Percentiles rank a stretch among this genome's conserved stretches.
These are phyloP conservation scores for Claviceps sp. DNA, from an alignment of 2,329 filamentous ascomycete genomes.

Conservation along the genomic window DNA sequence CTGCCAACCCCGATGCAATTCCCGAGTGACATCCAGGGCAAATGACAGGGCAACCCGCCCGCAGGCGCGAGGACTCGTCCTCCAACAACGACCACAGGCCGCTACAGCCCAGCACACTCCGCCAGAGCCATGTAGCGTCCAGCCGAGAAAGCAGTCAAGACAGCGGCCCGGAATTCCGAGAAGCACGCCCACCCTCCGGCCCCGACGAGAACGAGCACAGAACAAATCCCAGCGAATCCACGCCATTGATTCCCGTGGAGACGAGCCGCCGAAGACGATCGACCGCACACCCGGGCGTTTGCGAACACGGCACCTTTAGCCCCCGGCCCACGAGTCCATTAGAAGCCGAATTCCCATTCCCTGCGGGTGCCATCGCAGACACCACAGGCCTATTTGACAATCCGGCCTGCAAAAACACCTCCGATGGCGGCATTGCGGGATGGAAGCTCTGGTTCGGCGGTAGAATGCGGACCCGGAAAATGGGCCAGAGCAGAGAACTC, in stretches of 20 bases:
- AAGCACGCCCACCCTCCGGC: slow-evolving; percentile 4
- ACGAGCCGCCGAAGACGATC: slow-evolving; percentile 6
- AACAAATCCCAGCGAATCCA: slow-evolving; percentile 30
- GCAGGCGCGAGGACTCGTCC: slow-evolving; percentile 16
- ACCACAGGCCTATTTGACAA: slow-evolving; percentile 24
- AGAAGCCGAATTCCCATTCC: slow-evolving; percentile 16
- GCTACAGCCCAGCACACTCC: slow-evolving; percentile 30
- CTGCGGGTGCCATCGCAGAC: slow-evolving; percentile 18
- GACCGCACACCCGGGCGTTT: slow-evolving; percentile 29
- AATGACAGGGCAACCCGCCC: slow-evolving; percentile 16
- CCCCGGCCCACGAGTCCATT: slow-evolving; percentile 44
- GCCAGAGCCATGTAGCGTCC: slow-evolving; percentile 28
- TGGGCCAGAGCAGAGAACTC: slow-evolving; percentile 58
- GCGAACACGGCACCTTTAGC: slow-evolving; percentile 67
- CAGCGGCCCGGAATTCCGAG: slow-evolving; percentile 6
- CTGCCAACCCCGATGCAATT: background rate
- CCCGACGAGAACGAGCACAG: slow-evolving; percentile 7
- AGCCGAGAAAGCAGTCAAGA: slow-evolving; percentile 10
- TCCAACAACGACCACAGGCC: slow-evolving; percentile 24
- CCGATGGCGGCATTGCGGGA: slow-evolving; percentile 18
- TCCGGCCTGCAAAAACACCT: slow-evolving; percentile 23
- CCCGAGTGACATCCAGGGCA: background rate
- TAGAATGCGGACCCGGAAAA: slow-evolving; percentile 49
- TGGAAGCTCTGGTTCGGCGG: slow-evolving; percentile 37
- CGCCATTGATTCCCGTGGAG: slow-evolving; percentile 30